phyloP scores from a whole-genome alignment of 805 yeast genomes.

The Yamadazyma sp. region DNA sequence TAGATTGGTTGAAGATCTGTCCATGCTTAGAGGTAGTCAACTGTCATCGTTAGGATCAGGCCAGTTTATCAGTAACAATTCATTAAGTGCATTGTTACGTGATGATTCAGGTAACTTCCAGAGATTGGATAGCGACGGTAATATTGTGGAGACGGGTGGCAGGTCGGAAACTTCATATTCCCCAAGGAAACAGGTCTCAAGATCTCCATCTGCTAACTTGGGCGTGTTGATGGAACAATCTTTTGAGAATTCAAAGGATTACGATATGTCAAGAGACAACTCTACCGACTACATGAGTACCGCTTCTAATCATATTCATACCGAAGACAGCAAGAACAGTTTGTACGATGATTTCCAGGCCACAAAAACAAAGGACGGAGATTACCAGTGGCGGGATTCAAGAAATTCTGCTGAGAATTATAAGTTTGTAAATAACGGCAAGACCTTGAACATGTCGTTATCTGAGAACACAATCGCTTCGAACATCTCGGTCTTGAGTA shows the following conservation, averaged over 20 bases:
- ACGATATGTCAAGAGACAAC: too few relatives aligned
- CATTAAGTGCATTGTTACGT: slow-evolving; percentile 26
- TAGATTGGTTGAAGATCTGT: slow-evolving; percentile 62
- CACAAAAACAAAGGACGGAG: slow-evolving; percentile 27
- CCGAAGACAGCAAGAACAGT: slow-evolving; percentile 16
- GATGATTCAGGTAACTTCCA: slow-evolving; percentile 40
- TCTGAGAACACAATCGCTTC: slow-evolving; percentile 24
- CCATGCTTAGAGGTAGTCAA: slow-evolving; percentile 30
- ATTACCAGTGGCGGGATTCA: slow-evolving; percentile 29
- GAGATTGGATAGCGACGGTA: slow-evolving; percentile 46
- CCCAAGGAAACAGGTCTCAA: slow-evolving; percentile 19
- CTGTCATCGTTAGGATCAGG: slow-evolving; percentile 29
- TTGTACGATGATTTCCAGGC: slow-evolving; percentile 32
- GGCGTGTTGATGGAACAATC: slow-evolving; percentile 31
- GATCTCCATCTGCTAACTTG: slow-evolving; percentile 27
- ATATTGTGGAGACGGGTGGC: slow-evolving; percentile 28
- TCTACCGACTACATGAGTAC: slow-evolving; percentile 12
- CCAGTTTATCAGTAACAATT: slow-evolving; percentile 24
- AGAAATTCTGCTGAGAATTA: slow-evolving; percentile 7
- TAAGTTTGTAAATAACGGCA: slow-evolving; percentile 16
- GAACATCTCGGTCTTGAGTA: slow-evolving; percentile 11
- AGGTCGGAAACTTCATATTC: slow-evolving; percentile 8
- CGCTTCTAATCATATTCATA: not conserved
- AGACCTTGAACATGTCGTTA: slow-evolving; percentile 16
- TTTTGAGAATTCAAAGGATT: slow-evolving; percentile 19